Conservation (phyloP, 768 basidiomycete genomes). For the Saitozyma sp. region DNA sequence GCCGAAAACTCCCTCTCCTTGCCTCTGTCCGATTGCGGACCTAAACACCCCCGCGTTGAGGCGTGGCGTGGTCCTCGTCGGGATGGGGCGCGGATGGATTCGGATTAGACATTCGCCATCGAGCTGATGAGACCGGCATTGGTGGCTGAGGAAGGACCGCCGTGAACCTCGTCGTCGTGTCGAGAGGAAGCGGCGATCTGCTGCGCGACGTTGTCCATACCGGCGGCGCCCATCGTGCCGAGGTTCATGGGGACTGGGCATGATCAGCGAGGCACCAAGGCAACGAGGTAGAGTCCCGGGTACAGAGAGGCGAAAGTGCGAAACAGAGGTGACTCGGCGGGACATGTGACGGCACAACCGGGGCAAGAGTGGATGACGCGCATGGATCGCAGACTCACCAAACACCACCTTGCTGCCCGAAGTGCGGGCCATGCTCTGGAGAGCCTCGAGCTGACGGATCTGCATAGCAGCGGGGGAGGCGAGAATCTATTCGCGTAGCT, state of each 20-base stretch:
- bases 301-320: too few relatives aligned
- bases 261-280: not conserved
- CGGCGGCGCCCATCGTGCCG: slow-evolving; percentile 41
- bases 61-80: too few relatives aligned
- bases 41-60: too few relatives aligned
- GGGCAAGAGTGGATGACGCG: not conserved
- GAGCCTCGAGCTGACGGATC: slow-evolving; percentile 91
- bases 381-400: slow-evolving; percentile 49
- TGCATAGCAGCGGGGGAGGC: slow-evolving; percentile 97
- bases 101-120: slow-evolving; percentile 39
- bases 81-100: too few relatives aligned
- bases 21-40: too few relatives aligned
- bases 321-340: slow-evolving; percentile 4
- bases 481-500: slow-evolving; percentile 33
- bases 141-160: slow-evolving; percentile 14
- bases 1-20: too few relatives aligned
- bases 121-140: slow-evolving; percentile 43
- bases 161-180: slow-evolving; percentile 2
- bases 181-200: slow-evolving; percentile 34
- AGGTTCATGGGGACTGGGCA: slow-evolving; percentile 49
- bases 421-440: slow-evolving; percentile 91
- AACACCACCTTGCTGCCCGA: slow-evolving; percentile 82
- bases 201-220: slow-evolving; percentile 30
- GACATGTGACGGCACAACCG: slow-evolving; percentile 2
- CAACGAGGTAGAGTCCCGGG: too few relatives aligned